Evolutionary conservation across 2,329 filamentous ascomycete genomes (phyloP), one percentile per base, ranked within the genome.

Genomic region (Ceratocystis papillata): DNA sequence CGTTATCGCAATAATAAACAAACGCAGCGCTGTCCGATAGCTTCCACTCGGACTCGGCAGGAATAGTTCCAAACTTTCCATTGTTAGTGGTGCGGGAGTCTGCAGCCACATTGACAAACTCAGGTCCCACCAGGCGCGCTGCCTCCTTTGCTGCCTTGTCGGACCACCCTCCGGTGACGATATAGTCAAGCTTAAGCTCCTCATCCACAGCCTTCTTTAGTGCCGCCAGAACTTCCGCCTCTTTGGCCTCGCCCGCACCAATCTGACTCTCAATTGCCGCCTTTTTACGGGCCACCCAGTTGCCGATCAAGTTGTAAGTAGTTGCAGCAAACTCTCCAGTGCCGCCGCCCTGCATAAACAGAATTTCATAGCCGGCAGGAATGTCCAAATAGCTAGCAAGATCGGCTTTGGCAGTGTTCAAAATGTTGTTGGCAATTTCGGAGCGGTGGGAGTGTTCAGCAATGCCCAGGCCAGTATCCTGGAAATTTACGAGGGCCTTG

Each of bases 381-480:
- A 97, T 87, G 71, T 93, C 87, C 66, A 96, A 86, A 70, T 89
- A 87, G 25, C 78, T 79, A 45, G 82, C 81, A 10, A 97, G 81
- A 69, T 88, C 85, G 44, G 84, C 82, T 75, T 95, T 94, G 69
- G 90, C 83, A 69, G 89, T 81, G 69, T 88, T 86, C 70, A 97
- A 83, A 72, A 97, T 90, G 69, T 86, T 83, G 69, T 84, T 83
- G 30, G 93, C 93, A 57, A 89, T 82, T 68, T 83, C 80, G 15
- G 89, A 95, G 70, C 93, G 89, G 75, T 97, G 93, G 8, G 88
- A 93, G 74, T 95, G 90, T 76, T 97, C 93, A 69, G 89, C 90
- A 55, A 96, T 82, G 64, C 91, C 91, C 65, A 96, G 81, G 67
- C 93, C 93, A 48, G 85, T 89, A 74, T 83, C 80, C 60, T 93